Conservation (phyloP, 23 red algal genomes). For the Gracilaria vermiculophylla region DNA sequence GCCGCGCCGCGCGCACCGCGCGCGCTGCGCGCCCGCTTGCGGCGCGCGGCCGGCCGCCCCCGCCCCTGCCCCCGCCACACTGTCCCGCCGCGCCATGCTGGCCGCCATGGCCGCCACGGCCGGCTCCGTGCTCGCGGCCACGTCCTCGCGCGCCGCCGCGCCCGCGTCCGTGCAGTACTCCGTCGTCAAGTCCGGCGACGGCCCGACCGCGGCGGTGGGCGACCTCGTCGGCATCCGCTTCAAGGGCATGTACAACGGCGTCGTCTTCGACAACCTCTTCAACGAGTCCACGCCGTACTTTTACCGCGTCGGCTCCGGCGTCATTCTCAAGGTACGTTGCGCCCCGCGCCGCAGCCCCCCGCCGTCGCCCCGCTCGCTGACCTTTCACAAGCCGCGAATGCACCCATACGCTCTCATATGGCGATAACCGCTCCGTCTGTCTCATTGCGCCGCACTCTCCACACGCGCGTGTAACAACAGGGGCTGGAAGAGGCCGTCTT, state of each 20-base stretch:
- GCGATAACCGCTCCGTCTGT: background rate
- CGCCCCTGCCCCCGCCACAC: too few species aligned
- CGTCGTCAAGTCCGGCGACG: conserved; percentile 34
- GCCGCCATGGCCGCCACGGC: background rate
- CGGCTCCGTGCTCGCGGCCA: background rate
- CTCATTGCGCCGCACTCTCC: background rate
- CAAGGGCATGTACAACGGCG: conserved; percentile 76
- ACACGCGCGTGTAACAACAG: background rate
- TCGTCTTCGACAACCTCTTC: conserved; percentile 95
- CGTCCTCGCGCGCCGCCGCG: background rate
- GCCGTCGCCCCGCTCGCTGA: background rate
- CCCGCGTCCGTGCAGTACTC: conserved; percentile 14
- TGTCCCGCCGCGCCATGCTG: background rate
- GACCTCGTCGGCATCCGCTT: conserved; percentile 97
- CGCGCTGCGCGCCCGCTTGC: too few species aligned
- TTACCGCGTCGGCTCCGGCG: conserved; percentile 76
- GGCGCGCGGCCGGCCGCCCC: too few species aligned
- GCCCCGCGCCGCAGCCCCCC: background rate
- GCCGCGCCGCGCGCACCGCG: too few species aligned
- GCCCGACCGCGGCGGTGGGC: conserved; percentile 42
- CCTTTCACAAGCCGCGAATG: conserved; percentile 23
- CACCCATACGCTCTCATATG: background rate
- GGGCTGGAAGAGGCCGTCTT: conserved; percentile 88
- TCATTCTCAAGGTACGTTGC: conserved; percentile 75
- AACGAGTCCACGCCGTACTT: conserved; percentile 76